Conservation (phyloP, 306 rosid genomes). For the Prunus dulcis region DNA sequence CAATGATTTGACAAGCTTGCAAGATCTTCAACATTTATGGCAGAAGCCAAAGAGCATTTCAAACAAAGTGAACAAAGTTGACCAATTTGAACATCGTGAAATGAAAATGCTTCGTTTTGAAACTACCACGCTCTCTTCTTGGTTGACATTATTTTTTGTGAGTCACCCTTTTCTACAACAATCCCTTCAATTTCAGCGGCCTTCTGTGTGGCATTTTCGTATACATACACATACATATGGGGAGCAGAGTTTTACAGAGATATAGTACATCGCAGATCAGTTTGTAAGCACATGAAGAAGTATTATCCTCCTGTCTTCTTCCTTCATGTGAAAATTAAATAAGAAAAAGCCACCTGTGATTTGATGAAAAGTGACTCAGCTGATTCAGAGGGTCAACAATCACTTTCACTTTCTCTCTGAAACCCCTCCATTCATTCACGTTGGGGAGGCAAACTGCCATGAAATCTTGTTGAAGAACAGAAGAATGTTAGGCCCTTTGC, state of each 20-base stretch:
- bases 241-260: background rate
- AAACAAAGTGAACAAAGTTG: background rate
- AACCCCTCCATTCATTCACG: conserved; percentile 8
- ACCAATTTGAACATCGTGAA: background rate
- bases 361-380: conserved; percentile 10
- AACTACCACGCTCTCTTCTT: background rate
- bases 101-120: background rate
- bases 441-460: conserved; percentile 11
- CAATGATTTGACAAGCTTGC: background rate
- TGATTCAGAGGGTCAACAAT: background rate
- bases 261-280: conserved; percentile 7
- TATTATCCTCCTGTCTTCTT: conserved; percentile 16
- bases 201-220: background rate
- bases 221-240: background rate
- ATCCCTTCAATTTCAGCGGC: background rate
- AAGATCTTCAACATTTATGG: background rate
- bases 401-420: conserved; percentile 23
- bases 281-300: conserved; percentile 19
- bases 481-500: conserved; percentile 11
- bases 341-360: conserved; percentile 9
- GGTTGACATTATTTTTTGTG: background rate
- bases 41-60: background rate
- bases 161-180: background rate
- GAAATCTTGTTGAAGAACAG: conserved; percentile 5
- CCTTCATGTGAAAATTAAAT: conserved; percentile 10